These are phyloP conservation scores for Cercospora zeina DNA, from an alignment of 2,329 filamentous ascomycete genomes.

Conservation along the genomic window DNA sequence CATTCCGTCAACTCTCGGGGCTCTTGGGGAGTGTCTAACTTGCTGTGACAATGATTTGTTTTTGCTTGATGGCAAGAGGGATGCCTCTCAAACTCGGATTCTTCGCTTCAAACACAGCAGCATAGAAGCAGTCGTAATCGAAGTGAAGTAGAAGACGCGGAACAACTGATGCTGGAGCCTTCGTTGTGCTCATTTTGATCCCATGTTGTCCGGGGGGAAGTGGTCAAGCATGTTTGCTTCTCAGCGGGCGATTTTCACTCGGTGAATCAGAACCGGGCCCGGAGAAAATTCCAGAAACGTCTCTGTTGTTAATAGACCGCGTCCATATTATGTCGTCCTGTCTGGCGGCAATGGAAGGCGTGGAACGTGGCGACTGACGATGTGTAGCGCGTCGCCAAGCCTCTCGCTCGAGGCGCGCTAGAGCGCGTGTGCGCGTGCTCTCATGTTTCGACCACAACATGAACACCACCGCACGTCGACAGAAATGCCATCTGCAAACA, in stretches of 20 bases:
- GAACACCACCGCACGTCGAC: background rate
- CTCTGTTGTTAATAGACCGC: too few relatives aligned
- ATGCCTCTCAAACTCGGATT: conserved; percentile 69
- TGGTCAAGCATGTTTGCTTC: background rate
- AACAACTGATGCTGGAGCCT: conserved; percentile 53
- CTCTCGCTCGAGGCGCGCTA: background rate
- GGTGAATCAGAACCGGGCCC: too few relatives aligned
- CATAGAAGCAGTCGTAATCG: conserved; percentile 93
- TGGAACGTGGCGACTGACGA: too few relatives aligned
- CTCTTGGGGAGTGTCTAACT: background rate
- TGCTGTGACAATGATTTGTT: conserved; percentile 75
- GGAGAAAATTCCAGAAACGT: too few relatives aligned
- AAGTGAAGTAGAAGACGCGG: conserved; percentile 77
- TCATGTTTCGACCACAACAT: background rate
- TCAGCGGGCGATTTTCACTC: background rate
- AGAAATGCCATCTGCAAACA: background rate
- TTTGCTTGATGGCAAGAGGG: conserved; percentile 85
- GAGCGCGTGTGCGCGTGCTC: background rate
- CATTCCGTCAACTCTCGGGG: background rate
- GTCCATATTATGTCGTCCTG: too few relatives aligned
- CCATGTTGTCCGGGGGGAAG: conserved; percentile 18
- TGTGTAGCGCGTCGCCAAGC: background rate
- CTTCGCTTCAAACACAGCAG: conserved; percentile 81
- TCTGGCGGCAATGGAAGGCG: too few relatives aligned
- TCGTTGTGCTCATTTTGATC: conserved; percentile 30